A percentile compares a stretch with the other conserved stretches of the same genome.
Conservation (phyloP, 148 eudicot species). For the Vaccinium corymbosum region DNA sequence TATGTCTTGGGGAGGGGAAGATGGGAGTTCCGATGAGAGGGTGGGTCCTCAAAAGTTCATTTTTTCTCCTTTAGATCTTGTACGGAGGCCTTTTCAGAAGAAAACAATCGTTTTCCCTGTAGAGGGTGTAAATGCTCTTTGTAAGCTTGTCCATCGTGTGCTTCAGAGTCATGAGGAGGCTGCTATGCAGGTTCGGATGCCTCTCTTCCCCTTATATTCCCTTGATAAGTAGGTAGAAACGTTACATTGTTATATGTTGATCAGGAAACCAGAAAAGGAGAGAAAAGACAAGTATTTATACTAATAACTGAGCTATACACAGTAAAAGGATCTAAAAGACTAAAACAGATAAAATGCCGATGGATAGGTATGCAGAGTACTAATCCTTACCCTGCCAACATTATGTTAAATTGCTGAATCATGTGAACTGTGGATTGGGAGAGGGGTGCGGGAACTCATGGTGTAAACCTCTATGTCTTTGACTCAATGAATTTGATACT, state of each 20-base stretch:
- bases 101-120: conserved; percentile 79
- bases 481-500: background rate
- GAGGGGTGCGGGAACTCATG: background rate
- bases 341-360: background rate
- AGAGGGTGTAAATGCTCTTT: conserved; percentile 71
- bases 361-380: background rate
- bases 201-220: background rate
- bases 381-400: background rate
- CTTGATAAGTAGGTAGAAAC: background rate
- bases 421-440: conserved; percentile 1
- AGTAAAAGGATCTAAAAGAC: conserved; percentile 2
- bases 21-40: conserved; percentile 36
- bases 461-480: background rate
- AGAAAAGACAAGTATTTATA: background rate
- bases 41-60: conserved; percentile 46
- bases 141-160: conserved; percentile 67
- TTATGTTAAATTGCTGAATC: background rate
- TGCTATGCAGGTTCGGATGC: conserved; percentile 62
- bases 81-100: conserved; percentile 78
- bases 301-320: background rate
- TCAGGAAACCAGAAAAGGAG: background rate
- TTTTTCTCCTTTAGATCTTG: conserved; percentile 57
- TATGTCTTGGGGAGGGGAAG: conserved; percentile 38
- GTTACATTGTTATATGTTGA: background rate
- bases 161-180: conserved; percentile 73